Evolutionary conservation across 2,329 filamentous ascomycete genomes (phyloP), one percentile per base, ranked within the genome.

Genomic region (Chrysosporium keratinophilum): DNA sequence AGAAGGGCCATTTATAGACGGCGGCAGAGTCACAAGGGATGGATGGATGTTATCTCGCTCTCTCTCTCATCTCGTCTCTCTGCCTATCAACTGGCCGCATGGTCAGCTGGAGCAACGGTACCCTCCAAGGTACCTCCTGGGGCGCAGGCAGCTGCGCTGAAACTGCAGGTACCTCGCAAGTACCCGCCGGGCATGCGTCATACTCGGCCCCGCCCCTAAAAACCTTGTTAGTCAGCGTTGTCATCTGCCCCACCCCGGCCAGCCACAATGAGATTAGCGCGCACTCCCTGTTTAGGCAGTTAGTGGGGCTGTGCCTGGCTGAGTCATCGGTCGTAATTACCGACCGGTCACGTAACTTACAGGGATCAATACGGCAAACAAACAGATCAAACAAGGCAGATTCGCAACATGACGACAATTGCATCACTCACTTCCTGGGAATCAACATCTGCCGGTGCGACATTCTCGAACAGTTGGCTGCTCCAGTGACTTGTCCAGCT

Each of bases 101-200:
- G 45, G 15, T 39, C 45, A 5, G 41, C 41, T 28, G 28, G 12
- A 31, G 23, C 23, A 7, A 28, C 23, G 43, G 41, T 43, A 23
- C 41, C n/a, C 28, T 5, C 19, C 19, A 19, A 7, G 49, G 49
- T 51, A 51, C 49, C 23, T 51, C n/a, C 40, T 9, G 2, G 31
- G 4, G 15, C 9, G 49, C 49, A n/a, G 28, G 12, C 28, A 15
- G 2, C 20, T 19, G 43, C 42, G 14, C 19, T 47, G 34, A 41
- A 35, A 33, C 50, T 33, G 33, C 34, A 48, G 23, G 50, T 45
- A 46, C 41, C 43, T 37, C 31, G 15, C n/a, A 12, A 15, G 39
- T 34, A 20, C 37, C 40, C 33, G 19, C 42, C 48, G 23, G 39
- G 47, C 23, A 37, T 48, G 37, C 52, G 52, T 54, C 52, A 54